phyloP scores from a whole-genome alignment of 768 basidiomycete genomes.

The Rhizopogon vinicolor region DNA sequence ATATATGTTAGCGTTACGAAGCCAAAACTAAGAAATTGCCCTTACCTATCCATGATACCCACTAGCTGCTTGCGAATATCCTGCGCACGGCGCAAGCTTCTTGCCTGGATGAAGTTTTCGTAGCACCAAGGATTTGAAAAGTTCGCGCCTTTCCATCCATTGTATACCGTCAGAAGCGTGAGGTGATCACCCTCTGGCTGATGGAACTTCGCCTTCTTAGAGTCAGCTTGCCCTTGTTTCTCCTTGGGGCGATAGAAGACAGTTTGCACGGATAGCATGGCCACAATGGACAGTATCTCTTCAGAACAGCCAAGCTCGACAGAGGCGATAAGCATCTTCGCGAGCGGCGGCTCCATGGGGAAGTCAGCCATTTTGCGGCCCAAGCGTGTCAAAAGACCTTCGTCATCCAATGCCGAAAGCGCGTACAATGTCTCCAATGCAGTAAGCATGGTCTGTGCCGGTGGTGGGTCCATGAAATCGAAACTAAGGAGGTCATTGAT shows the following conservation, averaged over 20 bases:
- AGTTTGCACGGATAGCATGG: conserved; percentile 94
- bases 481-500: conserved; percentile 97
- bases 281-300: conserved; percentile 94
- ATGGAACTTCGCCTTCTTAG: conserved; percentile 99
- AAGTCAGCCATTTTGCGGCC: conserved; percentile 99
- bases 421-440: conserved; percentile 94
- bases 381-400: conserved; percentile 89
- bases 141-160: conserved; percentile 95
- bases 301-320: conserved; percentile 98
- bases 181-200: conserved; percentile 97
- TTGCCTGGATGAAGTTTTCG: conserved; percentile 97
- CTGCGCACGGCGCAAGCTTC: conserved; percentile 95
- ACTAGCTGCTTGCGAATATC: conserved; percentile 97
- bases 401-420: conserved; percentile 92
- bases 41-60: conserved; percentile 97
- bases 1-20: conserved; percentile 4
- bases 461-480: conserved; percentile 99
- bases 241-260: conserved; percentile 99
- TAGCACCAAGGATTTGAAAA: conserved; percentile 99
- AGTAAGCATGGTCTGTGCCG: conserved; percentile 94
- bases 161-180: conserved; percentile 91
- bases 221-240: conserved; percentile 98
- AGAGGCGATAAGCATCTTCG: conserved; percentile 98
- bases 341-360: conserved; percentile 93
- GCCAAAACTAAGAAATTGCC: conserved; percentile 2